phyloP scores from a whole-genome alignment of 805 yeast genomes.

The Debaryomyces hansenii region DNA sequence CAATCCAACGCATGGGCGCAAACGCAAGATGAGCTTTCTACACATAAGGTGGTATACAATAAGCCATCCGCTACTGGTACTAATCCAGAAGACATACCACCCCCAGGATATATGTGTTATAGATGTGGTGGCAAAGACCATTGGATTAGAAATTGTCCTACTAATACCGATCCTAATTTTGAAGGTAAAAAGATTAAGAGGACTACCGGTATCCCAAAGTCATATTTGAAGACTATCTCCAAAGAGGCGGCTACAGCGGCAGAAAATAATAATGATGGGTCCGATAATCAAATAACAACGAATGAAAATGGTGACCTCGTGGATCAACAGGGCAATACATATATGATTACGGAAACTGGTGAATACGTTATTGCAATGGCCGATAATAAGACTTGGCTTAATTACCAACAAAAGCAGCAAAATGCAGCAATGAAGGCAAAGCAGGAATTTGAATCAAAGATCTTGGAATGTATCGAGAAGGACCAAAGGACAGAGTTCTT shows the following conservation, averaged over 20 bases:
- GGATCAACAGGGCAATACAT: slow-evolving; percentile 52
- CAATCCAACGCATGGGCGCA: slow-evolving; percentile 95
- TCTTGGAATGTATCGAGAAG: slow-evolving; percentile 27
- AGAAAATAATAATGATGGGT: slow-evolving; percentile 30
- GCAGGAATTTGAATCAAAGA: slow-evolving; percentile 50
- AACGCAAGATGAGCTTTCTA: slow-evolving; percentile 88
- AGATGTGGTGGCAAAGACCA: slow-evolving; percentile 93
- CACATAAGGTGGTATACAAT: slow-evolving; percentile 73
- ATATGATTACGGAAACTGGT: slow-evolving; percentile 91
- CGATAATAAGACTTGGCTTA: slow-evolving; percentile 87
- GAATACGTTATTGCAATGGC: slow-evolving; percentile 96
- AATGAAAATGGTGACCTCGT: slow-evolving; percentile 46
- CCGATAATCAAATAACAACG: slow-evolving; percentile 29
- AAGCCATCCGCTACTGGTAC: slow-evolving; percentile 36
- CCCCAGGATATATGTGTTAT: slow-evolving; percentile 94
- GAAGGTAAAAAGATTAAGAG: slow-evolving; percentile 89
- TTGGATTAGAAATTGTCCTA: slow-evolving; percentile 96
- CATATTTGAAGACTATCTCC: slow-evolving; percentile 82
- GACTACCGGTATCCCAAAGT: slow-evolving; percentile 96
- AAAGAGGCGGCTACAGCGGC: slow-evolving; percentile 66
- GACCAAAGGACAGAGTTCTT: slow-evolving; percentile 46
- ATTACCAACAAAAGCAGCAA: slow-evolving; percentile 70
- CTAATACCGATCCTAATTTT: slow-evolving; percentile 87
- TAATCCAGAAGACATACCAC: slow-evolving; percentile 72
- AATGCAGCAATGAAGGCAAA: slow-evolving; percentile 47